Evolutionary conservation across 768 basidiomycete species (phyloP), one percentile per base, ranked within the genome.

Genomic region (Udeniomyces megalosporus): DNA sequence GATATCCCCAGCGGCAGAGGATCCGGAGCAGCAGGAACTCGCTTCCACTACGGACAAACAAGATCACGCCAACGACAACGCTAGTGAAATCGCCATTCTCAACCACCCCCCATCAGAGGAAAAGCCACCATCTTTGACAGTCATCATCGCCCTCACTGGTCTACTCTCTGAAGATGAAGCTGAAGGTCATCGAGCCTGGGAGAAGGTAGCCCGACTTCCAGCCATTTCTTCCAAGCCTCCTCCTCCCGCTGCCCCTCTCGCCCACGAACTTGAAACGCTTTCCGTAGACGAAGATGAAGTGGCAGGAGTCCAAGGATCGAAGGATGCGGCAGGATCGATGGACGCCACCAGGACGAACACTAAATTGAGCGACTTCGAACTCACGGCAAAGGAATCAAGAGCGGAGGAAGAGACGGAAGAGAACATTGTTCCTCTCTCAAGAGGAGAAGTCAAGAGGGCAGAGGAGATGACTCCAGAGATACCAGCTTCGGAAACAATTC

Each of bases 71-170:
- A 44, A 35, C 32, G 51, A 49, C n/a, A 44, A 56, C 5, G 28
- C 42, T 5, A 11, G 17, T 20, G 24, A 34, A 1, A 20, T 17
- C n/a, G 42, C 60, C 42, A 22, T 26, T 0, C 17, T 65, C 12
- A 56, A 58, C 0, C 49, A 51, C 5, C 52, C 38, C 1, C 51
- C 63, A 14, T 8, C 17, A 42, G 38, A 42, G 38, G 38, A 8
- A 8, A 42, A 42, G 17, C 10, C 38, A 42, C 58, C 63, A 1
- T 53, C 58, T 2, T 42, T 65, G 20, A 59, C 63, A 69, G 74
- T 71, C 1, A 72, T 75, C 50, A 76, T 78, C 62, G 68, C 75
- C 58, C 73, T 75, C 0, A 75, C 77, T 3, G 77, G 77, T 22
- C 69, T 78, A 7, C 69, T 77, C 20, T 68, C 75, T 26, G 72